Base-by-base conservation (phyloP, 2,329 filamentous ascomycete genomes). In the Diatrype stigma region DNA sequence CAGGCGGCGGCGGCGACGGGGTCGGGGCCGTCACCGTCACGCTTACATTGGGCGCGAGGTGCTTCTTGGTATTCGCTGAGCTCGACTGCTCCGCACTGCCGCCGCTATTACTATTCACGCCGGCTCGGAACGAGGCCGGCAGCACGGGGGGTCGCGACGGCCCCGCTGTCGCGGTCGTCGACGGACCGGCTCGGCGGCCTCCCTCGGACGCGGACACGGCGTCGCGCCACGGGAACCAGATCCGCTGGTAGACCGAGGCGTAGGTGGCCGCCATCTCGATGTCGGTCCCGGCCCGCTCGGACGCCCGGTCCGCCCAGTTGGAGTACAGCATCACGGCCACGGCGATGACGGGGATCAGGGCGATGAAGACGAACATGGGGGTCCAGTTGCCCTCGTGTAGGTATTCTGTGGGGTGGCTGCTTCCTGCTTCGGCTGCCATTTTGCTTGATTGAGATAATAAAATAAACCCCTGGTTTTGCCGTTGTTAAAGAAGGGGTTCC, bases 331-430 rank as follows among this genome's bases (percentile, higher is more conserved):
- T 59, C 22, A 59, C 30, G 30, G 14, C 35, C 6, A 55, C 21
- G 47, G 65, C 63, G 7, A 56, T 28, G 21, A 60, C 6, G 8
- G 63, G 63, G n/a, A 63, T 60, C 12, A 59, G 46, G 26, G 38
- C 53, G 1, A 66, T 44, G 10, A 64, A 7, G 34, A 61, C 49
- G 48, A 61, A 66, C 52, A 63, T 56, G 1, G 49, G 14, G 4
- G 52, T 56, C 63, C 63, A 66, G 47, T 65, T 54, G 21, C 16
- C 14, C 40, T 28, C 34, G 12, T 37, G 12, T 4, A 17, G 6
- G 12, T 7, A 7, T 16, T 37, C 34, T 6, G 4, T 37, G 34
- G 26, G 5, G 6, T 37, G 34, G 16, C 7, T 34, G 14, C 7
- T 7, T 34, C 30, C 30, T 34, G n/a, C 30, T 7, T 37, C 34